Base-by-base conservation (phyloP, 2,329 filamentous ascomycete species). In the Huntiella omanensis region DNA sequence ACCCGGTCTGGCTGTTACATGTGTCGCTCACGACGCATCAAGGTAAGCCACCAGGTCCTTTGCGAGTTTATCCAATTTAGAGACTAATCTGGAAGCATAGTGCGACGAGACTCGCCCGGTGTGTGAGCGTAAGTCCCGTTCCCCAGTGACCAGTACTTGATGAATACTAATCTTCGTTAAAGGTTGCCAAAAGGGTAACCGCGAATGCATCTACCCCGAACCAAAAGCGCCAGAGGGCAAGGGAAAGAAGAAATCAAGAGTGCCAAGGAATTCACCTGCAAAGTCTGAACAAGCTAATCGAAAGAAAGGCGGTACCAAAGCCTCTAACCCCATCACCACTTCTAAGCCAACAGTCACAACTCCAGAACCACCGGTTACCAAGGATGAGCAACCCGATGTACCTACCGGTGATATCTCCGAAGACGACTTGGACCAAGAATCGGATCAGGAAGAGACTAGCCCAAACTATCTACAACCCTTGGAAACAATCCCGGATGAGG, bases 1-100 rank as follows among this genome's bases (percentile, higher is more conserved):
- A 96, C 91, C 38, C 73, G 91, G 55, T 95, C 86, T 52, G 91
- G 91, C 22, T 98, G 91, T 64, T 95, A 70, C 53, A 96, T 87
- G 40, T 98, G 91, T 62, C 75, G 91, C 49, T 80, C 79, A 55
- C 75, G 91, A 53, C 75, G 91, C 60, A 87, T 96, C 44, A 96
- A 81, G 69, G 76, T 77, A 65, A 53, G 57, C 43, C 43, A 12
- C n/a, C 7, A 15, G 13, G 17, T 40, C 35, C 8, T 28, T 28
- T 28, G 22, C 6, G 8, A 28, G 7, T 28, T 7, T 28, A 10
- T 28, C 8, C 22, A 2, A 28, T 28, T 7, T 10, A 10, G 7
- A 28, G 55, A 50, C 57, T 62, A 52, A 62, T 37, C 47, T 34
- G 35, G 17, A 10, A 22, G n/a, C 38, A 16, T 54, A 94, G 83